phyloP scores from a whole-genome alignment of 1,139 yeast species.

The Geotrichum citri-aurantii region DNA sequence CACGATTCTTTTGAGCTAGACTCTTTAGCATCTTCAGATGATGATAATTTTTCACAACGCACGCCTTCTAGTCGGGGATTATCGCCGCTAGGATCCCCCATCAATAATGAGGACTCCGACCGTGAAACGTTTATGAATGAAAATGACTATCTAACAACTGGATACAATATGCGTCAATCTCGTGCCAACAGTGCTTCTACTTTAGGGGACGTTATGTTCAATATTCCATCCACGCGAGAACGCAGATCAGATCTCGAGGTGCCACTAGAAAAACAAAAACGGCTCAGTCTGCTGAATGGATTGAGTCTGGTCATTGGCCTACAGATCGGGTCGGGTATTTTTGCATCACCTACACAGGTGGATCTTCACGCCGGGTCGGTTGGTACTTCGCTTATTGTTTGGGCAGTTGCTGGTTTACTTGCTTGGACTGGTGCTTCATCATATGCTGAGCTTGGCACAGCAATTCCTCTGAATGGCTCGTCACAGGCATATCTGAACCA shows the following conservation, averaged over 20 bases:
- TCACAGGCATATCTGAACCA: conserved; percentile 40
- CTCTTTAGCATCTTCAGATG: conserved; percentile 35
- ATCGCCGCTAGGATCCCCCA: conserved; percentile 22
- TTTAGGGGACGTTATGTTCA: conserved; percentile 31
- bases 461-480: conserved; percentile 41
- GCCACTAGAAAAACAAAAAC: conserved; percentile 35
- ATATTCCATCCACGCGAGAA: conserved; percentile 31
- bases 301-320: conserved; percentile 40
- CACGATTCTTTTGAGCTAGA: conserved; percentile 35
- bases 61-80: conserved; percentile 28
- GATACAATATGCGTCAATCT: conserved; percentile 3
- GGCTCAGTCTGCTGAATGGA: conserved; percentile 36
- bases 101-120: conserved; percentile 14
- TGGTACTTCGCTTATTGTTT: conserved; percentile 37
- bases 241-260: conserved; percentile 23
- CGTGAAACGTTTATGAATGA: conserved; percentile 11
- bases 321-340: conserved; percentile 43
- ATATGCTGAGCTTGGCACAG: conserved; percentile 40
- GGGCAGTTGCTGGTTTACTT: conserved; percentile 39
- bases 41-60: conserved; percentile 18
- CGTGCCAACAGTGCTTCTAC: conserved; percentile 29
- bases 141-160: conserved; percentile 13
- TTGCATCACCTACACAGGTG: conserved; percentile 41
- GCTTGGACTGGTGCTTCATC: conserved; percentile 45
- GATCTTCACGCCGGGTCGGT: conserved; percentile 38